phyloP scores from a whole-genome alignment of 1,284 basidiomycete genomes.

The Ceratobasidium sp. region DNA sequence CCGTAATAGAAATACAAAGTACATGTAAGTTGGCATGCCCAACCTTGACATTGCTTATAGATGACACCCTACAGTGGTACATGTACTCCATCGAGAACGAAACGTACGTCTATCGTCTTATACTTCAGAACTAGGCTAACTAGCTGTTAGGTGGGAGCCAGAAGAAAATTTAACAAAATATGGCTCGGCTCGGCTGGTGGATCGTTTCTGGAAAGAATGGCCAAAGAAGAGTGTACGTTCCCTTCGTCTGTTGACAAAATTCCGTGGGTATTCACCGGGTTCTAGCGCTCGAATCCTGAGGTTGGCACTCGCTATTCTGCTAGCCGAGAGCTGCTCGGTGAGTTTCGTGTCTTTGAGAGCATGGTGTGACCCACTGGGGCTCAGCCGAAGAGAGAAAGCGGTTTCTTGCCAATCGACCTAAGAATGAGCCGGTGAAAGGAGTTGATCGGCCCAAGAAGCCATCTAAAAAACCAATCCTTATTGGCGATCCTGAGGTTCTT shows the following conservation, averaged over 20 bases:
- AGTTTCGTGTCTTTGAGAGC: neutral
- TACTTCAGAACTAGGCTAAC: neutral
- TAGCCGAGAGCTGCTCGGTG: neutral
- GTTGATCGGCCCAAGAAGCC: neutral
- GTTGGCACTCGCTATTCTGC: conserved; percentile 9
- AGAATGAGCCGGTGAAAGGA: conserved; percentile 21
- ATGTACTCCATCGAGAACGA: conserved; percentile 9
- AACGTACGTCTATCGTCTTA: conserved; percentile 10
- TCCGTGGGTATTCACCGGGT: neutral
- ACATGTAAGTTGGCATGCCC: conserved; percentile 4
- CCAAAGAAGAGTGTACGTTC: conserved; percentile 23
- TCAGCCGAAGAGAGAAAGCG: conserved; percentile 18
- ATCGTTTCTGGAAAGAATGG: conserved; percentile 35
- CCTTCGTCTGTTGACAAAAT: neutral
- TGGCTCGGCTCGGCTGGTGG: conserved; percentile 24
- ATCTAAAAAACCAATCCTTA: neutral
- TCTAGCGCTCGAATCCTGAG: neutral
- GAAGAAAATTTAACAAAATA: conserved; percentile 30
- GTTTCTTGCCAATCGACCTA: conserved; percentile 27
- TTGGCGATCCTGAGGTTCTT: conserved; percentile 27
- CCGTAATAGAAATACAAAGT: conserved; percentile 28
- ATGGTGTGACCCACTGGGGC: neutral
- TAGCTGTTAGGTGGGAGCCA: conserved; percentile 27
- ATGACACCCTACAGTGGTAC: conserved; percentile 7
- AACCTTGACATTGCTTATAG: neutral